Evolutionary conservation across 352 stramenopile species (phyloP).

Genomic region (Pythium brachiatum): DNA sequence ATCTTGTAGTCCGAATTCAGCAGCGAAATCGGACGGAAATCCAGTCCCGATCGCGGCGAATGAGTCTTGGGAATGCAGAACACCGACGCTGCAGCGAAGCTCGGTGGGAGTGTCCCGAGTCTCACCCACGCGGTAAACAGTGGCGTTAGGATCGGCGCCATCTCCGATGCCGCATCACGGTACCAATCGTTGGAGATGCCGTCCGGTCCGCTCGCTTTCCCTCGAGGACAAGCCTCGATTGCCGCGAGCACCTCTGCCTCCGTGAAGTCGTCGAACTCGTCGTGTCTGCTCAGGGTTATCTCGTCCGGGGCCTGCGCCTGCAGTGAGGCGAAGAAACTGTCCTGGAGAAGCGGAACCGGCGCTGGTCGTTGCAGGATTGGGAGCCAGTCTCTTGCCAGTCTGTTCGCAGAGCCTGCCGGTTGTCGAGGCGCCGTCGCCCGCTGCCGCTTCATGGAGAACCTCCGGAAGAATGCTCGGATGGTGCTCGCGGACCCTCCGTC

Average conservation of each 20-base stretch:
- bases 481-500: no score
- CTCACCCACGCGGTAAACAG: neutral
- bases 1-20: conserved; percentile 20
- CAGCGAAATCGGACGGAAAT: conserved; percentile 7
- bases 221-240: neutral
- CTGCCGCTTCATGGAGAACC: no score
- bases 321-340: neutral
- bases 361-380: no score
- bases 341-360: neutral
- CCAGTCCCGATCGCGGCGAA: neutral
- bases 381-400: no score
- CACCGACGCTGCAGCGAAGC: neutral
- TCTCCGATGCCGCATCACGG: neutral
- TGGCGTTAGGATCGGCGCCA: neutral
- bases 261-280: neutral
- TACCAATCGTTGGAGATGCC: conserved; percentile 17
- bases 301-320: no score
- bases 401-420: no score
- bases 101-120: neutral
- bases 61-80: conserved; percentile 9
- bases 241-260: neutral
- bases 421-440: no score
- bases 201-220: conserved; percentile 10
- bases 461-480: no score
- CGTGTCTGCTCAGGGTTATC: no score